Base-by-base conservation (phyloP, 176 grass and related monocot genomes). In the Poa annua region DNA sequence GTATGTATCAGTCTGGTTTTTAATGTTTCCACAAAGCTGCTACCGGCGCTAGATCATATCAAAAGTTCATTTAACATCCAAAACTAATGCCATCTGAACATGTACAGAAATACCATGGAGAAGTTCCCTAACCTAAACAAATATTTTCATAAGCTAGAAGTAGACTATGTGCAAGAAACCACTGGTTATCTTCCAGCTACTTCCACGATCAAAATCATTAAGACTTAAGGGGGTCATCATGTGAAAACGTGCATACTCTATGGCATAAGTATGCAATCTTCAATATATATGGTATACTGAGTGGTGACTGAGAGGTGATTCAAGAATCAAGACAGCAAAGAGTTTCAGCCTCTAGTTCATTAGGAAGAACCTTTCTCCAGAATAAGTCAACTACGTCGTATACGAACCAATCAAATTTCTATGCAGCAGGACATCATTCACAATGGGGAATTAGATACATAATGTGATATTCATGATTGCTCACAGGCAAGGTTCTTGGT, bases 21-120 rank as follows among this genome's bases (percentile, higher is more conserved):
- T 71, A 13, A 21, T 15, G 21, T 47, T 47, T n/a, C 68, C 41
- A 71, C 11, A 2, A 71, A 71, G 41, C 38, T 44, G 38, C 38
- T 70, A 70, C 67, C 22, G 38, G 5, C 3, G 47, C 11, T 48
- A 48, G 47, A 14, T 48, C 0, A 12, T 48, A 48, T 48, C 47
- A 48, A 48, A 13, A 13, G 6, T 20, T n/a, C 67, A 24, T 21
- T 7, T 70, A 70, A 70, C 38, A 70, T 70, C 20, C 20, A 22
- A 69, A 69, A 69, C 66, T 69, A 69, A 42, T 42, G 19, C 38
- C 66, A 69, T 69, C 38, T 5, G 6, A 70, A 44, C 67, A 70
- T 44, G 21, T 39, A 21, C 36, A 44, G 0, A 38, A 44, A 11
- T 70, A 44, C 20, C 11, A 70, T 3, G n/a, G 38, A 70, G 2